Evolutionary conservation across 139 green algal genomes (phyloP), one percentile per base, ranked within the genome.

Genomic region (Closterium sp.): DNA sequence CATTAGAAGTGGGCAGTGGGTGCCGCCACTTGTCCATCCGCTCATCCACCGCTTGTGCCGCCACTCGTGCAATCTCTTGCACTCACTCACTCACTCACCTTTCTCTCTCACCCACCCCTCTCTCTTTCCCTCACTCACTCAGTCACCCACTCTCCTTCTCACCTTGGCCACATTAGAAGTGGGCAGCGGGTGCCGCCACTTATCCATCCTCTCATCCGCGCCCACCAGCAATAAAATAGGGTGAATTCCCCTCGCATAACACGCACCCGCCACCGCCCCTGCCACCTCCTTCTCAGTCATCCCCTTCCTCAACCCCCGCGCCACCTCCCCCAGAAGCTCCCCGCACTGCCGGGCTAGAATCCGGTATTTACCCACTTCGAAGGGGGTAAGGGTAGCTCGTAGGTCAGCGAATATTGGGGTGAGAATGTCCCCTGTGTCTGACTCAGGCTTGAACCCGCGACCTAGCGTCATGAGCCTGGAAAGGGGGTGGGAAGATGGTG

Each of bases 221-320:
- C 85, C 85, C 85, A 87, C 85, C 28, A 87, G 85, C 85, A 87
- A 31, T 31, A 87, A 22, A 31, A 87, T 31, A 87, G 85, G 85
- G 85, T 87, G 85, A 31, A 87, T 87, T 30, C 85, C 85, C 28
- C 85, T 30, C 85, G 85, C 17, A 19, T 87, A 87, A 31, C 85
- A 87, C 85, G 85, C 85, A 4, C 85, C 85, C n/a, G 85, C 85
- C 85, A 87, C 28, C n/a, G 28, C 28, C 28, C 85, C 85, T 30
- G 85, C 85, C 21, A 87, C 85, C 10, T 87, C 85, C 28, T 24
- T 30, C 85, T 87, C 85, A 30, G 85, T 87, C 85, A 87, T 29
- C 28, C 85, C 85, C 85, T 27, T 30, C 85, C n/a, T 30, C n/a
- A 87, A 3, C 85, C 28, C 28, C 85, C 85, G 9, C 85, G 85